Conservation (phyloP, 2,329 filamentous ascomycete species). For the Alternaria sp. region DNA sequence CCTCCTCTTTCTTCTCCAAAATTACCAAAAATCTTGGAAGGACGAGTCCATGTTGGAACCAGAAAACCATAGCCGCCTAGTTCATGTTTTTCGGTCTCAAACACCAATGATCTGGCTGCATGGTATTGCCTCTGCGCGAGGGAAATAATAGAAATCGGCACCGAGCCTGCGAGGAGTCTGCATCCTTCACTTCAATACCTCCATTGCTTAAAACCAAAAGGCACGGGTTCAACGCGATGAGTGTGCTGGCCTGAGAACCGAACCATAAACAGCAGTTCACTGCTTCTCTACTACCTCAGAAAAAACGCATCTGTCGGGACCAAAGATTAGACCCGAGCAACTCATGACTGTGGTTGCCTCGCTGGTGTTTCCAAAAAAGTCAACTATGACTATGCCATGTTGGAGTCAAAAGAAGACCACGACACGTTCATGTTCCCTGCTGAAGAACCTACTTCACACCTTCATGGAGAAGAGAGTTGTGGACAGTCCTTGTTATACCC, state of each 20-base stretch:
- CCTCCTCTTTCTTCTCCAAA: neutral
- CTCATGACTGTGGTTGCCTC: neutral
- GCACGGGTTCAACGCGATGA: no score
- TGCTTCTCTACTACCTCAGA: neutral
- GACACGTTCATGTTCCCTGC: fast-evolving
- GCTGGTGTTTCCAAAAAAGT: neutral
- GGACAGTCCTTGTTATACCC: neutral
- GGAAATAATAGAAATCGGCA: neutral
- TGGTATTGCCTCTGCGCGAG: neutral
- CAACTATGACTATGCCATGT: no score
- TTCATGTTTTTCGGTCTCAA: neutral
- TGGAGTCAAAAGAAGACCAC: neutral
- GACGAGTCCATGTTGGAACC: neutral
- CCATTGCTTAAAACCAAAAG: neutral
- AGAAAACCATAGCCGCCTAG: neutral
- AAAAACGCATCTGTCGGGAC: no score
- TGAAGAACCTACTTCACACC: no score
- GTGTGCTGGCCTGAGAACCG: neutral
- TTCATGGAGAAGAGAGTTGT: no score
- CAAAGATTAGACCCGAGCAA: fast-evolving
- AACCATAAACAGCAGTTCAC: neutral
- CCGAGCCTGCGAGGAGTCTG: fast-evolving
- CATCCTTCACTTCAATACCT: fast-evolving
- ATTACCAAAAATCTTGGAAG: neutral
- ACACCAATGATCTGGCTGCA: fast-evolving